Base-by-base conservation (phyloP, 2,329 filamentous ascomycete genomes). In the Ramularia endophylla region DNA sequence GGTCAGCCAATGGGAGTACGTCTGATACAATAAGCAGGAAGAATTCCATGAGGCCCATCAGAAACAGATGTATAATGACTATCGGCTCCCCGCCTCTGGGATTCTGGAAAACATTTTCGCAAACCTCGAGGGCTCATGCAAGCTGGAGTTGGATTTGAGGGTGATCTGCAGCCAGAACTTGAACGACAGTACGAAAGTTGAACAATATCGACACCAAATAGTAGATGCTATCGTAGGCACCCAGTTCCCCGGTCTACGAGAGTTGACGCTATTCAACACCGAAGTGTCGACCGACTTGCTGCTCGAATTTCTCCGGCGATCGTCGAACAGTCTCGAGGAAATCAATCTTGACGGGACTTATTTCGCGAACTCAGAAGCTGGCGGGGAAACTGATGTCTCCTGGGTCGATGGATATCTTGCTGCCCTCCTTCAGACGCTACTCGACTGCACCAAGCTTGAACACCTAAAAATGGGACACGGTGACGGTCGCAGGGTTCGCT, bases 201-300 rank as follows among this genome's bases (percentile, higher is more conserved):
- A 32, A 18, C 2, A 7, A 9, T 11, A 32, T 18, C 15, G 15
- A 32, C 30, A 18, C 8, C 30, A 32, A 15, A 32, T 18, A 32
- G 30, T 32, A 32, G 30, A 32, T 32, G 17, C 30, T 32, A 32
- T 32, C 30, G 30, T 32, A 9, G 30, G 30, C 15, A 32, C 15
- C 12, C 30, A 32, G 15, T 32, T 32, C 30, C 30, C 30, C 8
- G 5, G 13, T 32, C 15, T 32, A 32, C 2, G 30, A 32, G 15
- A 32, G 2, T 18, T 32, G 30, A 32, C 30, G 30, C 30, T 32
- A 16, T 12, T 9, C 5, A 32, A 32, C 15, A 32, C 30, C 30
- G 15, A 32, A 32, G 30, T 32, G 12, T 32, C 30, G 30, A 5
- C 13, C 30, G 30, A 32, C 15, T n/a, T 32, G 30, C 17, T 32